phyloP scores from a whole-genome alignment of 257 asterid species.

The Solanum chmielewskii region DNA sequence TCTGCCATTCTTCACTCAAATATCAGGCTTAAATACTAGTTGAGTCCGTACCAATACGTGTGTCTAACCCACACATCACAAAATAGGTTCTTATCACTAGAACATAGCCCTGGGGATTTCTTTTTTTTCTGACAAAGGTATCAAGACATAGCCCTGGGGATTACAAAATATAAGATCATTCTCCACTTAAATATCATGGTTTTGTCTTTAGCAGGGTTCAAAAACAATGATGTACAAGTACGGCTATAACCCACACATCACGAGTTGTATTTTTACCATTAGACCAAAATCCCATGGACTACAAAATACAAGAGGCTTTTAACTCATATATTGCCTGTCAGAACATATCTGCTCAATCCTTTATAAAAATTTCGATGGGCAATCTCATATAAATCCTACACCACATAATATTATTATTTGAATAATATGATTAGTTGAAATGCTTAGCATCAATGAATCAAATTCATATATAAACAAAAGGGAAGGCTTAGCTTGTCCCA shows the following conservation, averaged over 20 bases:
- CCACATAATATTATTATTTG: not conserved
- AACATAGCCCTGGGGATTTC: not conserved
- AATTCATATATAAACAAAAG: not conserved
- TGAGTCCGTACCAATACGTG: not conserved
- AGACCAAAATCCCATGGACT: not conserved
- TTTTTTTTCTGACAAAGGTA: too few species aligned
- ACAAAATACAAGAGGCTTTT: not conserved
- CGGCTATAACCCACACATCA: not conserved
- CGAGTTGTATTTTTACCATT: not conserved
- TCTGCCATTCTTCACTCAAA: not conserved
- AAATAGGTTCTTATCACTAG: not conserved
- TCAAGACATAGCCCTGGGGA: not conserved
- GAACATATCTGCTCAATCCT: not conserved
- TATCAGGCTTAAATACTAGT: not conserved
- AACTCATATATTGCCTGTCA: not conserved
- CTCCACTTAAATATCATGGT: not conserved
- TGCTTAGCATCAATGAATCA: not conserved
- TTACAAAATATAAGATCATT: not conserved
- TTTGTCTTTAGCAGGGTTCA: not conserved
- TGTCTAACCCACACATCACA: not conserved
- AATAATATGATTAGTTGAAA: not conserved
- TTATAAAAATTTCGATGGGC: not conserved
- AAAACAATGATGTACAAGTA: not conserved
- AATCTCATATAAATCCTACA: not conserved
- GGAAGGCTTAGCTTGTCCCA: not conserved